Base-by-base conservation (phyloP, 192 early-diverging fungal species). In the Umbelopsis isabellina region DNA sequence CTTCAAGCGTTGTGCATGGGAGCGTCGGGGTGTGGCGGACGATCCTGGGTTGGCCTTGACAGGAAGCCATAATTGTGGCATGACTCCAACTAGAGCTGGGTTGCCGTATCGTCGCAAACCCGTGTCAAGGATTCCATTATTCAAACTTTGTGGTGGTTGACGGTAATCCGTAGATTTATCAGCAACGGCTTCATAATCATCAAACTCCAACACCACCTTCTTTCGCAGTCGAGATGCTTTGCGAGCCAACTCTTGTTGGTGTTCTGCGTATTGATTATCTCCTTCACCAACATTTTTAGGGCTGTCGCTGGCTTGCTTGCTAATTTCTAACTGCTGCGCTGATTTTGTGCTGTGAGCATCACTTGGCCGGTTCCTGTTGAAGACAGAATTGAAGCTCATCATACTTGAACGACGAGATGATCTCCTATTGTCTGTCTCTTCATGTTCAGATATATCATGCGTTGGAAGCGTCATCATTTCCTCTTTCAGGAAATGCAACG, bases 31-130 rank as follows among this genome's bases (percentile, higher is more conserved):
- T 23, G 48, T 1, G 47, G 13, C 10, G 58, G 47, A 37, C 25
- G 61, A 15, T 16, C 23, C 37, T 6, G 5, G 12, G 11, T 23
- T 46, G 5, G 37, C 35, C 66, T 80, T 84, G 27, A 89, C 80
- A 20, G 91, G 91, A 49, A 93, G 77, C 91, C 91, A 93, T 21
- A 91, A 72, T 27, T 84, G 79, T 5, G 91, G 91, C 49, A 93
- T 67, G 12, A 80, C 80, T 20, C 90, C 89, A 11, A 87, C 74
- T 1, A 93, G 52, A 13, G 81, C 84, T 23, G 91, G 91, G 61
- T 90, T 81, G 49, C 78, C 84, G 47, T 89, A 93, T 3, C 79
- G 75, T 22, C 83, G 77, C 80, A 91, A 72, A 0, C 89, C 87
- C 23, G 88, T 83, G 66, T 93, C 89, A 30, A 93, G 69, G 0